Conservation (phyloP, 2,329 filamentous ascomycete species). For the Colletotrichum ledebouriae region DNA sequence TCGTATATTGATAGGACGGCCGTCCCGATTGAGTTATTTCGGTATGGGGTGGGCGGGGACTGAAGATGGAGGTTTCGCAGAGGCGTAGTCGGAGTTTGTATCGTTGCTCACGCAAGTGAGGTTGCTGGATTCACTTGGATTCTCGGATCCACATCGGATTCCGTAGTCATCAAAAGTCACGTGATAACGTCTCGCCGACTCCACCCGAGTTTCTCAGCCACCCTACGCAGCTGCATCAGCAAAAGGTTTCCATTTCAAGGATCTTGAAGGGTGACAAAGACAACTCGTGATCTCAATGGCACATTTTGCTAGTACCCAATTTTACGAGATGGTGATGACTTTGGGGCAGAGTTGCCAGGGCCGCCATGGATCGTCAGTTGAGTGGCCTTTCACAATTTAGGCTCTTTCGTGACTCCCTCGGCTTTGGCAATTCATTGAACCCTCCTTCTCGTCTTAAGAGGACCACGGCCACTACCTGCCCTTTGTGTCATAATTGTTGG, state of each 20-base stretch:
- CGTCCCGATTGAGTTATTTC: slow-evolving; percentile 39
- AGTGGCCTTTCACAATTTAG: background rate
- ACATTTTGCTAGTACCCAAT: background rate
- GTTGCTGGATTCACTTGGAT: slow-evolving; percentile 42
- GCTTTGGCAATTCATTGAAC: background rate
- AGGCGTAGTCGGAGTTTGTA: slow-evolving; percentile 37
- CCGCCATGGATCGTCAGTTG: slow-evolving; percentile 5
- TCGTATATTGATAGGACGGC: background rate
- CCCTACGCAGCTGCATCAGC: background rate
- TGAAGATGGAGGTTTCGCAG: slow-evolving; percentile 15
- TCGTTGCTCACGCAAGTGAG: slow-evolving; percentile 34
- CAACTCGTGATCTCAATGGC: background rate
- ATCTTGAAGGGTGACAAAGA: background rate
- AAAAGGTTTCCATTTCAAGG: background rate
- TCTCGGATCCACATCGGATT: slow-evolving; percentile 36
- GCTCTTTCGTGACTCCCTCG: background rate
- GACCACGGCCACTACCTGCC: too few relatives aligned
- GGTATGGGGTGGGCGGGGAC: slow-evolving; percentile 16
- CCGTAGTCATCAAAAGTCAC: slow-evolving; percentile 31
- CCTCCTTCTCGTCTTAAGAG: background rate
- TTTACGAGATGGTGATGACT: background rate
- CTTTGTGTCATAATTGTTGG: background rate
- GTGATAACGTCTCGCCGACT: background rate
- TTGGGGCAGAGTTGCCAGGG: background rate
- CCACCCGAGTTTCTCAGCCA: slow-evolving; percentile 27